Conservation (phyloP, 257 asterid species). For the Jacaranda mimosifolia region DNA sequence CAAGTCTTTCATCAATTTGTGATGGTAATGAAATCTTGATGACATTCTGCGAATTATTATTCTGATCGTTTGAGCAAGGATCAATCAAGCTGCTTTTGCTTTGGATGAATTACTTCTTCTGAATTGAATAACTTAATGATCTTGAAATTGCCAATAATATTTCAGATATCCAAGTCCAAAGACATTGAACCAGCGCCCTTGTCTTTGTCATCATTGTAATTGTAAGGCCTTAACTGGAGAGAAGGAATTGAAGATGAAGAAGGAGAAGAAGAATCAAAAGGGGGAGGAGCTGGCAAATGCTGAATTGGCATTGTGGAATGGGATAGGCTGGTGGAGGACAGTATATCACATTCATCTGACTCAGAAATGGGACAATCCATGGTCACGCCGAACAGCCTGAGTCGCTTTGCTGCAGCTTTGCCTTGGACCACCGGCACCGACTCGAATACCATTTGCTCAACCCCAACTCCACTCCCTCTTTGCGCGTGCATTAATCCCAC, state of each 20-base stretch:
- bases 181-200: slow-evolving; percentile 67
- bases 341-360: slow-evolving; percentile 56
- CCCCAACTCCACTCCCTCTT: slow-evolving; percentile 32
- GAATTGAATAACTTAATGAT: too few relatives aligned
- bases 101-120: too few relatives aligned
- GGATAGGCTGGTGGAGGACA: slow-evolving; percentile 31
- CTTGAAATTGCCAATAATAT: neutral
- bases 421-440: slow-evolving; percentile 99
- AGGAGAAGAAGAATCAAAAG: slow-evolving; percentile 13
- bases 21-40: too few relatives aligned
- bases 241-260: slow-evolving; percentile 41
- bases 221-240: slow-evolving; percentile 42
- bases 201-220: slow-evolving; percentile 44
- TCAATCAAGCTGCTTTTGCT: too few relatives aligned
- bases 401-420: slow-evolving; percentile 82
- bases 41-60: too few relatives aligned
- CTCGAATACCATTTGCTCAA: slow-evolving; percentile 65
- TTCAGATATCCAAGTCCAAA: slow-evolving; percentile 73
- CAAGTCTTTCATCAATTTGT: too few relatives aligned
- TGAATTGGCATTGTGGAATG: slow-evolving; percentile 29
- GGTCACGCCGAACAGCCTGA: slow-evolving; percentile 93
- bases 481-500: neutral
- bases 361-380: slow-evolving; percentile 83
- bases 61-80: too few relatives aligned
- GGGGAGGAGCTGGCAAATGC: slow-evolving; percentile 27